These are phyloP conservation scores for Pisolithus albus DNA, from an alignment of 768 basidiomycete genomes.

Conservation along the genomic window DNA sequence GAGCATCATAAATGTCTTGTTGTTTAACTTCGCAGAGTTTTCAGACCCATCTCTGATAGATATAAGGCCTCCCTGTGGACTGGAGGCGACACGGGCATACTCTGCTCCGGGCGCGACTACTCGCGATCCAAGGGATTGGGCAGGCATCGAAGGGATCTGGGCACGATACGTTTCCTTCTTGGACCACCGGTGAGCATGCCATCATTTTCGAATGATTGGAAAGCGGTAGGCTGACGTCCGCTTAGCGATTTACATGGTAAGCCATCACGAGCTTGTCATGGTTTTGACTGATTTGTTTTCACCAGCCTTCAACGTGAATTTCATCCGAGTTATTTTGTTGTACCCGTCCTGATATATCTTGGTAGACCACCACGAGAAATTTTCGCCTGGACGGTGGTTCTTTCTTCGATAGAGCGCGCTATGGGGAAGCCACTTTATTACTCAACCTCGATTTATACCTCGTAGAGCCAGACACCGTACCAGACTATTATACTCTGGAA, in stretches of 20 bases:
- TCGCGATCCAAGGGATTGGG: constrained; percentile 50
- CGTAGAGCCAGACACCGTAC: constrained; percentile 26
- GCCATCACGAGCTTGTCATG: not conserved
- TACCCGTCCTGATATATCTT: not conserved
- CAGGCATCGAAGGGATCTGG: constrained; percentile 73
- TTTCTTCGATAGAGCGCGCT: constrained; percentile 47
- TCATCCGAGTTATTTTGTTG: not conserved
- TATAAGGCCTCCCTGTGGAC: constrained; percentile 41
- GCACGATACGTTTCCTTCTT: constrained; percentile 67
- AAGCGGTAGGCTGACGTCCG: constrained; percentile 8
- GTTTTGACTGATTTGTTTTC: not conserved
- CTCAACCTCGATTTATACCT: constrained; percentile 51
- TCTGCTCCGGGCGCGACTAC: constrained; percentile 41
- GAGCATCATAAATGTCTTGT: constrained; percentile 48
- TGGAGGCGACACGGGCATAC: constrained; percentile 47
- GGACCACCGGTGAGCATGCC: constrained; percentile 56
- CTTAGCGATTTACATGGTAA: constrained; percentile 22
- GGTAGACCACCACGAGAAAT: constrained; percentile 10
- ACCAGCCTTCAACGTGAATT: constrained; percentile 48
- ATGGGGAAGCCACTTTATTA: constrained; percentile 60
- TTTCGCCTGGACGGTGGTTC: constrained; percentile 21
- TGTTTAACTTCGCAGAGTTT: constrained; percentile 46
- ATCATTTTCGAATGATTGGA: constrained; percentile 37
- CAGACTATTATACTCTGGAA: constrained; percentile 13
- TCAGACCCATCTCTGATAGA: constrained; percentile 26